Evolutionary conservation across 1,139 yeast genomes (phyloP), one percentile per base, ranked within the genome.

Genomic region (Suhomyces terraborum): DNA sequence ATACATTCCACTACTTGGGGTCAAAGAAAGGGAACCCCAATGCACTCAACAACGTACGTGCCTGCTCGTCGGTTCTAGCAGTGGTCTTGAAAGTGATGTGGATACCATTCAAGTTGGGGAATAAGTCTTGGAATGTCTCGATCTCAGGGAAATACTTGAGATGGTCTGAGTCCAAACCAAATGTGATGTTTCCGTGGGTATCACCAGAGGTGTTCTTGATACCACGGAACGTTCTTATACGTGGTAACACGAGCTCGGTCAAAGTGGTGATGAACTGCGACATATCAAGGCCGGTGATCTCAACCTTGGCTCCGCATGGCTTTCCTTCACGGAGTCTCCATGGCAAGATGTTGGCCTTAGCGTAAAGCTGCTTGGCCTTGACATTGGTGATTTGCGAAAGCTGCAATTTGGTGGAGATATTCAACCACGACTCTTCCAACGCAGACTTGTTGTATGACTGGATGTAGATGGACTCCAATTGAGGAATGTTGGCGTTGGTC

Each of bases 361-460:
- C 84, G 59, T 73, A 84, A 23, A 88, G 72, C 28, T 84, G 76
- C 50, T 76, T 73, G 31, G 98, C 91, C 62, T 88, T 88, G 51
- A 77, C 82, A 50, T 96, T 96, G 24, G 98, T 91, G 56, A 94
- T 86, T 62, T 93, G 98, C 52, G 95, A 95, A 42, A 94, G 63
- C 63, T 88, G 95, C 48, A 88, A 73, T 48, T 82, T 73, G 13
- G 95, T 88, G 25, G 93, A 78, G 45, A 91, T 79, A 36, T 89
- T 88, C 47, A 82, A 74, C 68, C 89, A 83, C 34, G 82, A 76
- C 54, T 84, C 82, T 46, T 79, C 82, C 52, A 80, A 79, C 9
- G 96, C 93, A 38, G 81, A 82, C 51, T 80, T 81, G 41, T 81
- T 91, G 59, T 80, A 91, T 52, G 95, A 79, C 62, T 88, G 88